phyloP scores from a whole-genome alignment of 2,329 filamentous ascomycete species.

The Onygenales sp. region DNA sequence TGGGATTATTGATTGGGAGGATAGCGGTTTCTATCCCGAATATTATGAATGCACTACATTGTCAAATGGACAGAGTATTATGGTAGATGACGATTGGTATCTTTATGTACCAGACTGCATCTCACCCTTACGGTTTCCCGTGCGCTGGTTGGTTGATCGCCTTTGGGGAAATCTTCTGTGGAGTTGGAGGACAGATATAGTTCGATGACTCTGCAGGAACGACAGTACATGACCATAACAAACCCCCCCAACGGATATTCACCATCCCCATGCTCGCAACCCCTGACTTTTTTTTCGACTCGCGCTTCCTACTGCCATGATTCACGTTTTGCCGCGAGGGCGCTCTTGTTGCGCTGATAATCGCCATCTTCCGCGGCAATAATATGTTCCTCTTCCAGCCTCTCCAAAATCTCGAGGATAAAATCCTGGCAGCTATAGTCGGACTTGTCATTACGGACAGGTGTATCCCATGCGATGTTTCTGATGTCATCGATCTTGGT shows the following conservation, averaged over 20 bases:
- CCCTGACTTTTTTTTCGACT: neutral
- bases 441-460: neutral
- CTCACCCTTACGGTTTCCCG: constrained; percentile 10
- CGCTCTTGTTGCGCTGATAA: neutral
- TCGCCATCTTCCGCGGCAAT: neutral
- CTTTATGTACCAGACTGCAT: constrained; percentile 18
- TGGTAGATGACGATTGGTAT: constrained; percentile 21
- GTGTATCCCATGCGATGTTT: neutral
- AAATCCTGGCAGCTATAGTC: constrained; percentile 4
- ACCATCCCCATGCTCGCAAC: neutral
- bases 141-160: neutral
- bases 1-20: constrained; percentile 24
- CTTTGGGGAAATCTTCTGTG: constrained; percentile 5
- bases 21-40: constrained; percentile 22
- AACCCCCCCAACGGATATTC: neutral
- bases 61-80: constrained; percentile 11
- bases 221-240: constrained; percentile 1
- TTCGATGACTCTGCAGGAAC: neutral
- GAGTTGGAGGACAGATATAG: constrained; percentile 5
- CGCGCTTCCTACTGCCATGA: constrained; percentile 5
- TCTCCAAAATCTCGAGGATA: neutral
- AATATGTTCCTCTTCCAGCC: neutral
- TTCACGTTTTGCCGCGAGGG: constrained; percentile 2
- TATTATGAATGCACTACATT: constrained; percentile 20
- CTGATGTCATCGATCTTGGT: neutral